phyloP scores from a whole-genome alignment of 352 stramenopile genomes.

The Blastocystis sp. region DNA sequence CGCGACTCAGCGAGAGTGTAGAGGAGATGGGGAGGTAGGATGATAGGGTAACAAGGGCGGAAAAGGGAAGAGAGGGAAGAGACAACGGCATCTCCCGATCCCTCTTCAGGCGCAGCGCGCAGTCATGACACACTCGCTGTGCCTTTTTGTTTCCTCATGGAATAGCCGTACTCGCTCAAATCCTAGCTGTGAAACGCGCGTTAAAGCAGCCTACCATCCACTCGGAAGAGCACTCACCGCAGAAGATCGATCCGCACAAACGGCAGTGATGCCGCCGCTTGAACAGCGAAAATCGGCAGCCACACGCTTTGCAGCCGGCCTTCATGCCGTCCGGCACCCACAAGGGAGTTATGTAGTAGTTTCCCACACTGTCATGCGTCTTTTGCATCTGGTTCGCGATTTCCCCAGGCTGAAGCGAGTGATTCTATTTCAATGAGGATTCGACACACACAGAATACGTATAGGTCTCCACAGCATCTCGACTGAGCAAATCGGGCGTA shows the following conservation, averaged over 20 bases:
- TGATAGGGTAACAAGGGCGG: neutral
- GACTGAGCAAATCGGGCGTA: constrained; percentile 57
- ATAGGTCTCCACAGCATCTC: constrained; percentile 52
- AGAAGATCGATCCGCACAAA: constrained; percentile 49
- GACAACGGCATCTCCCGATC: neutral
- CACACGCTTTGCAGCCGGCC: neutral
- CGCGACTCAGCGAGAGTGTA: neutral
- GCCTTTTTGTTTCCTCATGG: neutral
- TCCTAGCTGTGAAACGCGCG: neutral
- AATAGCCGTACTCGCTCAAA: constrained; percentile 53
- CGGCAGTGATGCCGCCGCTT: constrained; percentile 46
- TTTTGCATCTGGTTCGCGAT: neutral
- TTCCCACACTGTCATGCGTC: neutral
- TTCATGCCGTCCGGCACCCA: constrained; percentile 44
- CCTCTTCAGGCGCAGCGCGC: neutral
- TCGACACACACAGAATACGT: neutral
- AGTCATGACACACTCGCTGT: constrained; percentile 17
- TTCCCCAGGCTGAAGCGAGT: neutral
- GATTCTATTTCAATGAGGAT: neutral
- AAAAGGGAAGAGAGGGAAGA: constrained; percentile 47
- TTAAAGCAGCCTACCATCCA: neutral
- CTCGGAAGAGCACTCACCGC: constrained; percentile 10
- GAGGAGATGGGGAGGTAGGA: constrained; percentile 35
- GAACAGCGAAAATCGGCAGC: constrained; percentile 27
- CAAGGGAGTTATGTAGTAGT: constrained; percentile 35